Base-by-base conservation (phyloP, 805 yeast genomes). In the Scheffersomyces coipomensis region DNA sequence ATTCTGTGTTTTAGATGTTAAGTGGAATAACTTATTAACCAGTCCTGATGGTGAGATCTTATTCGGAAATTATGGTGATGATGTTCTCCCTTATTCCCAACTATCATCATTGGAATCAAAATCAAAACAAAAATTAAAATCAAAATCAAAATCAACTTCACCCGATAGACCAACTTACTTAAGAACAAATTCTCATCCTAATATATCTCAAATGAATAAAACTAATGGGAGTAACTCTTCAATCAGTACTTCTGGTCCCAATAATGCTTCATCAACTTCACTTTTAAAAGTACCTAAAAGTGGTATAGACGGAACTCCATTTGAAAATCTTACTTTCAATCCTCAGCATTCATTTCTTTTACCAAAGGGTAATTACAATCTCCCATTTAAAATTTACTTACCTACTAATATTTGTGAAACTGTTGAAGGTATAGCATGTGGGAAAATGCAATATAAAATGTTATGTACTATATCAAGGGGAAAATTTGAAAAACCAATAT, bases 351-450 rank as follows among this genome's bases (percentile, higher is more conserved):
- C 71, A 12, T 77, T 63, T 46, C 54, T 64, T 11, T 55, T 77
- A 21, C 79, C 79, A 2, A 59, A 68, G 39, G 82, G 81, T 1
- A 77, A 77, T 50, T 76, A 76, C 47, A 66, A 70, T 31, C 53
- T 77, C 36, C 81, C 81, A 0, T 77, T 77, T 46, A 52, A 45
- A 24, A 56, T 68, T 7, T 55, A 53, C 10, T 52, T 77, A 19
- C 81, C 82, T 0, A 65, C 77, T 1, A 66, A 68, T 39, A 46
- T 70, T 0, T 66, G 75, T 9, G 82, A 75, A 46, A 69, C 81
- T 0, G 66, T 76, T 1, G 81, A 76, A 52, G 79, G 80, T 3
- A 56, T 76, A 34, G 52, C 57, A 19, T 58, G 62, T 31, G 78
- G 73, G 2, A 60, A 64, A 6, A 45, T 76, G 18, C 52, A 70